phyloP scores from a whole-genome alignment of 164 flowering plant species.

The Taxillus chinensis region DNA sequence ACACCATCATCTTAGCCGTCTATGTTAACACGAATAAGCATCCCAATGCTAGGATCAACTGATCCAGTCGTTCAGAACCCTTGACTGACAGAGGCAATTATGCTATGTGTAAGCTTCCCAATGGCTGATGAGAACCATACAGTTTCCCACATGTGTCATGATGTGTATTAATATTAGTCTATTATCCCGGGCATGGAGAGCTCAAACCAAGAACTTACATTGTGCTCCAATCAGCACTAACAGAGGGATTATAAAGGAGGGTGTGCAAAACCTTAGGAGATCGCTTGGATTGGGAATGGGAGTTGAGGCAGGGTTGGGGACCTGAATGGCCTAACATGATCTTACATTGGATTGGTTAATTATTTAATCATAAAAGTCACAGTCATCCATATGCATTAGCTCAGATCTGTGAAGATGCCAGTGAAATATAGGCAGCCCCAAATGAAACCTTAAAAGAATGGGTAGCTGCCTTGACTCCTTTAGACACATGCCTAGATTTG shows the following conservation, averaged over 20 bases:
- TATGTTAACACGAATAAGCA: too few species aligned
- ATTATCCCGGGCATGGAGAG: constrained; percentile 11
- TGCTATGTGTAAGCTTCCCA: too few species aligned
- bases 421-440: too few species aligned
- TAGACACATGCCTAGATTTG: constrained; percentile 27
- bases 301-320: constrained; percentile 16
- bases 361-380: too few species aligned
- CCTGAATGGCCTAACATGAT: constrained; percentile 14
- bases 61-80: too few species aligned
- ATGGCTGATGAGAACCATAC: constrained; percentile 17
- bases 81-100: too few species aligned
- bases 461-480: constrained; percentile 13
- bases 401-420: too few species aligned
- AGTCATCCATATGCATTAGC: too few species aligned
- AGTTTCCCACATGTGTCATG: constrained; percentile 49
- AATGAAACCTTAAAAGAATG: too few species aligned
- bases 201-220: constrained; percentile 42
- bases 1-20: too few species aligned
- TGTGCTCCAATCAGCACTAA: constrained; percentile 4
- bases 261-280: constrained; percentile 22
- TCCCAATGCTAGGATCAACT: too few species aligned
- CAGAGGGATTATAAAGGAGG: not conserved
- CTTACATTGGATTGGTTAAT: not conserved
- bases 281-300: constrained; percentile 12
- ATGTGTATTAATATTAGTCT: constrained; percentile 40